These are phyloP conservation scores for Cordyceps farinosa DNA, from an alignment of 2,329 filamentous ascomycete genomes.

Conservation along the genomic window DNA sequence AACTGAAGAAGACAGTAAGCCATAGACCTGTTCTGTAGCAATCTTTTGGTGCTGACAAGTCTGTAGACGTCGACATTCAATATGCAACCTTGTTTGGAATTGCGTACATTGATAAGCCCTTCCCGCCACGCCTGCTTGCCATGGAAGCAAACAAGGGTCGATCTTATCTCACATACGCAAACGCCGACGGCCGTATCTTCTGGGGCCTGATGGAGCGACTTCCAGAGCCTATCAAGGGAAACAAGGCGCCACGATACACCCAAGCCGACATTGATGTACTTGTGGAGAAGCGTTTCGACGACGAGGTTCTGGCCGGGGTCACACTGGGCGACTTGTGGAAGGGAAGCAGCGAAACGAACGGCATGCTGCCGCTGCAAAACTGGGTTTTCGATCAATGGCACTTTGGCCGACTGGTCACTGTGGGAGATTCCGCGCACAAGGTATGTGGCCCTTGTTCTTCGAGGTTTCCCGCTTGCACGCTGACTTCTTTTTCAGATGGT, in stretches of 20 bases:
- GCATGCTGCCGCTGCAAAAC: constrained; percentile 33
- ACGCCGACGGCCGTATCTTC: constrained; percentile 5
- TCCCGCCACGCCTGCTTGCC: background rate
- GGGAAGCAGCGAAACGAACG: constrained; percentile 24
- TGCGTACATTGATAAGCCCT: constrained; percentile 6
- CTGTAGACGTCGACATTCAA: constrained; percentile 1
- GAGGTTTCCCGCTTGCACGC: background rate
- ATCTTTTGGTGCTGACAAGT: background rate
- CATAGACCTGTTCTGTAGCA: background rate
- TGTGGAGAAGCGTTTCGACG: background rate
- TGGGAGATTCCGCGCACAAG: constrained; percentile 43
- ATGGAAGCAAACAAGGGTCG: constrained; percentile 5
- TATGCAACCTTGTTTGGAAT: constrained; percentile 9
- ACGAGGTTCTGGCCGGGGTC: constrained; percentile 11
- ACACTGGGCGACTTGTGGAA: constrained; percentile 32
- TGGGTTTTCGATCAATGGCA: constrained; percentile 38
- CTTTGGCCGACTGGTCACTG: constrained; percentile 35
- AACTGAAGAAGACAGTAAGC: constrained; percentile 19
- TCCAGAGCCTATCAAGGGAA: background rate
- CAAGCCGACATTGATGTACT: background rate
- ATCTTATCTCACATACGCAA: constrained; percentile 5
- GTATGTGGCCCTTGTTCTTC: constrained; percentile 6
- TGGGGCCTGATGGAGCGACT: constrained; percentile 6
- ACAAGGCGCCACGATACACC: constrained; percentile 2
- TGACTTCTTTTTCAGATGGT: constrained; percentile 18